Evolutionary conservation across 441 rosid genomes (phyloP), one percentile per base, ranked within the genome.

Genomic region (Bruguiera hainesii): DNA sequence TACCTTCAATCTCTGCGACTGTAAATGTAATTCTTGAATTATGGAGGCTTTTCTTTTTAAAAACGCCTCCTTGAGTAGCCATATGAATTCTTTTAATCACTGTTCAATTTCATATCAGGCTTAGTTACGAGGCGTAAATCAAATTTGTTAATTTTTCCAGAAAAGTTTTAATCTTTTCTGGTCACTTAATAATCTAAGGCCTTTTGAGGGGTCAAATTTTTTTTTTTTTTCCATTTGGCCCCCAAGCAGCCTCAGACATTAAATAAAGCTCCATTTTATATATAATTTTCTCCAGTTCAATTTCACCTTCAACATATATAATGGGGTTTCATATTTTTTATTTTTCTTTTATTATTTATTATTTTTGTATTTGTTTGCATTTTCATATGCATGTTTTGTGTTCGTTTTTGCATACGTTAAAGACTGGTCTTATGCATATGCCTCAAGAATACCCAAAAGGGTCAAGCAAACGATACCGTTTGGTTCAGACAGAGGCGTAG

Each of bases 401-500:
- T 11, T 11, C 4, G 48, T 42, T 42, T 42, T 1, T 65, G 48
- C 37, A 21, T 19, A 2, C 7, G 18, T 30, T 18, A 46, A 1
- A 6, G 0, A 28, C 5, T 51, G 19, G 15, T 13, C 13, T 16
- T 11, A 65, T 1, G 7, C 13, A 1, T n/a, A 35, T 4, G 81
- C 81, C 88, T 80, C 57, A 25, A 42, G 84, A 86, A 84, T 84
- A 80, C 76, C 88, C 84, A 73, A 71, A 80, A 68, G 85, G 82
- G 58, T 65, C 8, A 30, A 31, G 26, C 11, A 48, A 42, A 50
- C 52, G 19, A 65, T 19, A 61, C 79, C 81, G 29, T 79, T 67
- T 82, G 90, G 88, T 82, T 56, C 88, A 86, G 88, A 84, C 86
- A 82, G 85, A 66, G 90, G 86, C 84, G 25, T 2, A 78, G 7